Evolutionary conservation across 345 rosid genomes (phyloP).

Genomic region (Erucastrum elatum): DNA sequence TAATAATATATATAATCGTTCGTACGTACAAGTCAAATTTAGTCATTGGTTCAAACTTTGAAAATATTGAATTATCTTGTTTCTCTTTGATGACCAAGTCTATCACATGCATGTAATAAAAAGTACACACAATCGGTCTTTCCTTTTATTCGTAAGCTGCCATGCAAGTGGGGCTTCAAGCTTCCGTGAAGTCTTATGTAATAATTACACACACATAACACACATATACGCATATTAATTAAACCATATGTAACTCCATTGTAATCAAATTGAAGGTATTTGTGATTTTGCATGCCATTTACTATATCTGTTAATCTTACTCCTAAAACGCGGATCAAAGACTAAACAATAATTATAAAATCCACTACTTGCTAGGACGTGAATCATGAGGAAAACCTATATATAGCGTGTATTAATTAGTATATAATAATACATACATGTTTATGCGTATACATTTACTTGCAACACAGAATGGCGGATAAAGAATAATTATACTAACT

Average conservation of each 20-base stretch:
- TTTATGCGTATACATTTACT: conserved; percentile 32
- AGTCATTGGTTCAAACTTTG: conserved; percentile 6
- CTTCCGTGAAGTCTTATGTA: conserved; percentile 32
- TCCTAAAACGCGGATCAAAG: conserved; percentile 27
- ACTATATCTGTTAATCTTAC: conserved; percentile 10
- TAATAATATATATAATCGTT: not conserved
- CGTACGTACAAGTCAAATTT: conserved; percentile 23
- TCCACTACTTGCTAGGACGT: conserved; percentile 20
- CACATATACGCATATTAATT: not conserved
- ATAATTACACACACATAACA: not conserved
- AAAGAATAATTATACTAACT: not conserved
- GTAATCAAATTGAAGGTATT: not conserved
- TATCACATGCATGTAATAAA: conserved; percentile 31
- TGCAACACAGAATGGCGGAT: not conserved
- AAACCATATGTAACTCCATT: not conserved
- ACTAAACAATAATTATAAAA: conserved; percentile 6
- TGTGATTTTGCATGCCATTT: not conserved
- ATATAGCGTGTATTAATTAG: conserved; percentile 27
- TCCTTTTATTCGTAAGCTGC: conserved; percentile 33
- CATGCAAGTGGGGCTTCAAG: conserved; percentile 39
- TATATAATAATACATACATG: not conserved
- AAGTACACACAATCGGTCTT: conserved; percentile 31
- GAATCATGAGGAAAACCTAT: conserved; percentile 34
- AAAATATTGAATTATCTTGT: not conserved
- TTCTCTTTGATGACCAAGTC: conserved; percentile 33